phyloP scores from a whole-genome alignment of 2,329 filamentous ascomycete genomes.

The Xylariaceae sp. region DNA sequence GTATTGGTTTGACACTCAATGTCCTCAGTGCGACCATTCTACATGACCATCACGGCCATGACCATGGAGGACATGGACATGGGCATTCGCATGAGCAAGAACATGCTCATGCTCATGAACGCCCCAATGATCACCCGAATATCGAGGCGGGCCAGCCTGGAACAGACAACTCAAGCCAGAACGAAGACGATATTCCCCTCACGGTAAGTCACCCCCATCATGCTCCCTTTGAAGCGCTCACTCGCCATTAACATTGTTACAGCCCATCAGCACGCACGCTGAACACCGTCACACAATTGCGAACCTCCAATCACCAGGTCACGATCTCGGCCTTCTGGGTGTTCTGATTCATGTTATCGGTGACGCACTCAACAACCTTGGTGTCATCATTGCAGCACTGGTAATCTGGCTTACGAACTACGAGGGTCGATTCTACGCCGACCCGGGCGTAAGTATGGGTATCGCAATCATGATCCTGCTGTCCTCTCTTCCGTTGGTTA shows the following conservation, averaged over 20 bases:
- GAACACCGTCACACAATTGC: slow-evolving; percentile 52
- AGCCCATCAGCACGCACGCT: slow-evolving; percentile 45
- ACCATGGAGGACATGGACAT: slow-evolving; percentile 29
- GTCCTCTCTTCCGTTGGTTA: slow-evolving; percentile 65
- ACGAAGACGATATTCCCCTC: slow-evolving; percentile 28
- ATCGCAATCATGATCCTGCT: slow-evolving; percentile 74
- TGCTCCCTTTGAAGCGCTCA: neutral
- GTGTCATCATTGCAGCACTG: slow-evolving; percentile 70
- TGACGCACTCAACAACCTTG: slow-evolving; percentile 76
- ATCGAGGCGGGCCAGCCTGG: slow-evolving; percentile 30
- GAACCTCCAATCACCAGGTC: slow-evolving; percentile 40
- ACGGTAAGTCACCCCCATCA: slow-evolving; percentile 25
- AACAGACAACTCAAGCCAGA: slow-evolving; percentile 20
- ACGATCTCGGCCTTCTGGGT: slow-evolving; percentile 71
- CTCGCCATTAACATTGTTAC: slow-evolving; percentile 2
- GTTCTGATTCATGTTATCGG: slow-evolving; percentile 72
- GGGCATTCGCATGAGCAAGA: slow-evolving; percentile 13
- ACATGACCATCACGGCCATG: slow-evolving; percentile 54
- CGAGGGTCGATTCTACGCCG: slow-evolving; percentile 67
- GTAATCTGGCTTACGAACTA: slow-evolving; percentile 68
- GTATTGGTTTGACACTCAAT: slow-evolving; percentile 68
- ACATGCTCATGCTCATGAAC: neutral
- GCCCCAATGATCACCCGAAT: slow-evolving; percentile 35
- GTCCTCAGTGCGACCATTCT: slow-evolving; percentile 67
- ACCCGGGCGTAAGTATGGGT: slow-evolving; percentile 68